Base-by-base conservation (phyloP, 179 eudicot species). In the Corrigiola litoralis region DNA sequence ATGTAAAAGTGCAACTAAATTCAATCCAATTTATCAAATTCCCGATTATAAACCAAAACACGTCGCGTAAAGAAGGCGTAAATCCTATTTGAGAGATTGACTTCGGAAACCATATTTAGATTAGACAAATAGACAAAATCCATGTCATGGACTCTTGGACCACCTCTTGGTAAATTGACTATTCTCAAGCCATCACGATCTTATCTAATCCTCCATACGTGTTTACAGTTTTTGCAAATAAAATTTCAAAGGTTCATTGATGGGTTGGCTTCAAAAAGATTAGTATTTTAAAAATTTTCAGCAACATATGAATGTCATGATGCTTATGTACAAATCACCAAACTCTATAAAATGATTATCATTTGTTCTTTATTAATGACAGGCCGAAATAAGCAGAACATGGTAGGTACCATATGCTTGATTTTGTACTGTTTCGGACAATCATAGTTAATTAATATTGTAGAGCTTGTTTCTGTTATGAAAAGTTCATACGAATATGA, bases 261-360 rank as follows among this genome's bases (percentile, higher is more conserved):
- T 10, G 2, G n/a, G 13, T 11, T 44, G 47, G 21, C 47, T 16
- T 2, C 21, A 1, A 20, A 52, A 28, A 24, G 20, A 25, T 52
- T 17, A 0, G 28, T 14, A 44, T 16, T 29, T 14, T 32, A 8
- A 18, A 67, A 54, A 13, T 2, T 14, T 51, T 67, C 14, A n/a
- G 55, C 40, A 56, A 45, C 55, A 45, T 45, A 55, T 55, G 62
- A 66, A 66, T 56, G 63, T 67, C 54, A 16, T 36, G 48, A 42
- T 9, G n/a, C 41, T 55, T 62, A 45, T 18, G 48, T 41, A 46
- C 54, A 62, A 62, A 33, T 18, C n/a, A 45, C n/a, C n/a, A 28
- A 61, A 11, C 16, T 6, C 21, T 11, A 11, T 18, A 7, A 18
- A 36, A 57, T n/a, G 4, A n/a, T 2, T 6, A 29, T 33, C n/a